Base-by-base conservation (phyloP, 768 basidiomycete species). In the Fomitopsis pulvina region DNA sequence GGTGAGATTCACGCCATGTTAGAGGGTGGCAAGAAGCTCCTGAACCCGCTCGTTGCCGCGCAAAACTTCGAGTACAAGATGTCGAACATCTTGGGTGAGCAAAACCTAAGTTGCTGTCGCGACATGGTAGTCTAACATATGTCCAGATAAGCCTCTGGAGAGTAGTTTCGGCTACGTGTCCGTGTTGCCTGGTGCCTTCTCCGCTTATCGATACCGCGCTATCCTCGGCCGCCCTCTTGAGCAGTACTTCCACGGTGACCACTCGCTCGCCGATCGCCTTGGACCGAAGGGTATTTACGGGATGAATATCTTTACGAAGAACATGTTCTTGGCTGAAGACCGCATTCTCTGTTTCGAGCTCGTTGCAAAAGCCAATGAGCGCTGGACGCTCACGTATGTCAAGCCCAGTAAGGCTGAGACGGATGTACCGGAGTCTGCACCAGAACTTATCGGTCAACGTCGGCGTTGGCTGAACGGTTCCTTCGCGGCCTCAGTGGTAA, bases 11-110 rank as follows among this genome's bases (percentile, higher is more conserved):
- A 94, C 55, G 94, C 94, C 52, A 95, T 95, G 94, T 88, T 95
- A 60, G 81, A 92, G 66, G 90, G 91, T 14, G 92, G 92, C 39
- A 83, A 68, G 68, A 96, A 96, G 66, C 79, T 97, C 22, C 66
- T 97, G 52, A 97, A 97, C 61, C 94, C 92, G 18, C 71, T 93
- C 43, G 79, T 97, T 26, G 94, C 94, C 7, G 92, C 94, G 14
- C 94, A 97, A 66, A 96, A 97, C 69, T 94, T 94, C 59, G 92
- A 94, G 70, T 96, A 96, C 72, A 96, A 92, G 71, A 95, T 97
- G 90, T 93, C 91, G 40, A 96, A 97, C 68, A 96, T 98, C 62
- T 74, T 97, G 25, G 87, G 85, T 82, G 57, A 47, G 72, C 49
- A 27, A 42, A 14, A 10, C n/a, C 14, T 28, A 22, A 14, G n/a